A percentile compares a stretch with the other conserved stretches of the same genome.
These are phyloP conservation scores for Litchi chinensis DNA, from an alignment of 345 rosid species.

Conservation along the genomic window DNA sequence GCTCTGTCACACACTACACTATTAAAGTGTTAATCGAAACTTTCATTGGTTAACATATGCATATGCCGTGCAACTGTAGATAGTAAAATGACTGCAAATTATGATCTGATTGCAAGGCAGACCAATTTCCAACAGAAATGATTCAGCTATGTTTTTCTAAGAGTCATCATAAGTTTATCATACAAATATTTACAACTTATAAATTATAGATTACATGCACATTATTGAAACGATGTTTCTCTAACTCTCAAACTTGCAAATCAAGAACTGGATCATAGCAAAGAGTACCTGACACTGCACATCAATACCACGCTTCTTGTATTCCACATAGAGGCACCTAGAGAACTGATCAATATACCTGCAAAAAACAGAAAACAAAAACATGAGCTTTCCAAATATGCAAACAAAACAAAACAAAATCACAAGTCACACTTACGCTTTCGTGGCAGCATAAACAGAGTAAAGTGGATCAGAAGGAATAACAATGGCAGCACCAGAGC, in stretches of 20 bases:
- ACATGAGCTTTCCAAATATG: not conserved
- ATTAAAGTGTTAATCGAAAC: not conserved
- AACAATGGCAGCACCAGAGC: conserved; percentile 89
- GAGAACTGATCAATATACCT: conserved; percentile 95
- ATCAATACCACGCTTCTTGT: conserved; percentile 81
- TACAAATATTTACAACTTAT: not conserved
- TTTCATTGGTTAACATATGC: not conserved
- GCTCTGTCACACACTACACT: not conserved
- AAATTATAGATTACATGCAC: not conserved
- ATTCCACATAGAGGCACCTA: conserved; percentile 87
- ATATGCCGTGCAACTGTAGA: not conserved
- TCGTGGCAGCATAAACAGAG: conserved; percentile 86
- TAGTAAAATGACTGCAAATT: not conserved
- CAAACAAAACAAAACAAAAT: not conserved
- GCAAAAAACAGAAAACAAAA: conserved; percentile 20
- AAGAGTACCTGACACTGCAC: conserved; percentile 68
- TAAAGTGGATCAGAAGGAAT: conserved; percentile 97
- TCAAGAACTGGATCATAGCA: not conserved
- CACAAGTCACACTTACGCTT: conserved; percentile 58
- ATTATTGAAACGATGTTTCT: not conserved
- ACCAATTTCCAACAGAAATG: not conserved
- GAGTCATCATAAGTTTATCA: not conserved
- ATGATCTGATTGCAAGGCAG: not conserved
- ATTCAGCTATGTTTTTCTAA: not conserved
- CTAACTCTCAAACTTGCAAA: not conserved